Evolutionary conservation across 75 land plant species (phyloP).

Genomic region (Sequoia sempervirens): DNA sequence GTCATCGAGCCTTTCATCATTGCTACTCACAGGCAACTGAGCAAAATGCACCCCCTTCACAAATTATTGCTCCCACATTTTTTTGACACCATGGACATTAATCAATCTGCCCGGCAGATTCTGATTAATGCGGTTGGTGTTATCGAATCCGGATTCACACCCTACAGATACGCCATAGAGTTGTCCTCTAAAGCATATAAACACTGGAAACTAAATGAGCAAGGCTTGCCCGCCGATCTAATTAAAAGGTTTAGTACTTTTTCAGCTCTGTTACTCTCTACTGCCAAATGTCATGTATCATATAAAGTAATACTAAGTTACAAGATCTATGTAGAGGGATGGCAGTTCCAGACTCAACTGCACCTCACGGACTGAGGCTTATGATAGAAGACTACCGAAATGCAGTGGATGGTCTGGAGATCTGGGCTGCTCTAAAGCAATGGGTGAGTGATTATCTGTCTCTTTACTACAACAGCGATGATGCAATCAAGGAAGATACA

Average conservation of each 20-base stretch:
- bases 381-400: too few species aligned
- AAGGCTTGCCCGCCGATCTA: slow-evolving; percentile 4
- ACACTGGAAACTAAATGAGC: slow-evolving; percentile 25
- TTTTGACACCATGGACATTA: slow-evolving; percentile 40
- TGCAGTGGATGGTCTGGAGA: too few species aligned
- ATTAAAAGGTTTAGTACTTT: too few species aligned
- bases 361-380: slow-evolving; percentile 13
- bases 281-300: neutral
- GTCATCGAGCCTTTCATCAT: slow-evolving; percentile 34
- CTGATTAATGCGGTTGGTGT: slow-evolving; percentile 29
- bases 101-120: slow-evolving; percentile 14
- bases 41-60: slow-evolving; percentile 29
- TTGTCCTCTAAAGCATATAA: slow-evolving; percentile 19
- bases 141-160: slow-evolving; percentile 18
- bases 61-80: slow-evolving; percentile 20
- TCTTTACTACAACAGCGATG: too few species aligned
- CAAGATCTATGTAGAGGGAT: slow-evolving; percentile 15
- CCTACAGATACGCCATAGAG: slow-evolving; percentile 22
- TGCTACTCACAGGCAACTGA: slow-evolving; percentile 33
- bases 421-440: too few species aligned
- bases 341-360: neutral
- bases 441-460: too few species aligned
- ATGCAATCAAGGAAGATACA: too few species aligned
- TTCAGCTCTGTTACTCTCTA: neutral
- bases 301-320: neutral